Base-by-base conservation (phyloP, 176 grass and related monocot species). In the Ananas comosus region DNA sequence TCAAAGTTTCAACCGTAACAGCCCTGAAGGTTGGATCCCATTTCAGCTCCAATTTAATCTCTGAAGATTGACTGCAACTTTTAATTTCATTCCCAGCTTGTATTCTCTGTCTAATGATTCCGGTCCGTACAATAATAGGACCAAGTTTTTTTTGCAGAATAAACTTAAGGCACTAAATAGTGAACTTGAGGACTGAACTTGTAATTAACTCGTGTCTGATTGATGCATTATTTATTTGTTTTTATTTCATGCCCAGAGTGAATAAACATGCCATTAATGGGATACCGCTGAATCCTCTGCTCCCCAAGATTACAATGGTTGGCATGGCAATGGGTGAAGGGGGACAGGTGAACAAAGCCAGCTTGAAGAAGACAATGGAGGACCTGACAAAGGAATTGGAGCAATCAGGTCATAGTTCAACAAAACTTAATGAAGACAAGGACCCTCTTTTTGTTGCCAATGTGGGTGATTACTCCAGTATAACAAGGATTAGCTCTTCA, bases 221-320 rank as follows among this genome's bases (percentile, higher is more conserved):
- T 42, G 33, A 42, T 42, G 33, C 33, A 69, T 51, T 83, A 53
- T 74, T 53, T 75, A 52, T 70, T 68, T 9, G 1, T 65, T n/a
- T 66, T 70, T 29, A 16, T 57, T 73, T 56, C 13, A 56, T 71
- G 22, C 6, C 49, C 75, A 88, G 85, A 65, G 77, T 27, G 11
- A 73, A 83, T 75, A 65, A 50, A 8, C 59, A 48, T 12, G 21
- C 69, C 53, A 75, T 75, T 24, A 72, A 77, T 65, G 76, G 78
- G 74, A 19, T 82, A 50, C 70, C 70, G 58, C 22, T 27, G 49
- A 96, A 96, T 65, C 89, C 86, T 54, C 83, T 92, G 50, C 85
- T 92, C 25, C 94, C 89, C 2, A 93, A 93, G 75, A 88, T 99
- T 63, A 97, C 89, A 11, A 93, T 93, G 89, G 89, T 99, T 70